These are phyloP conservation scores for Salix brachista DNA, from an alignment of 345 rosid species.

Conservation along the genomic window DNA sequence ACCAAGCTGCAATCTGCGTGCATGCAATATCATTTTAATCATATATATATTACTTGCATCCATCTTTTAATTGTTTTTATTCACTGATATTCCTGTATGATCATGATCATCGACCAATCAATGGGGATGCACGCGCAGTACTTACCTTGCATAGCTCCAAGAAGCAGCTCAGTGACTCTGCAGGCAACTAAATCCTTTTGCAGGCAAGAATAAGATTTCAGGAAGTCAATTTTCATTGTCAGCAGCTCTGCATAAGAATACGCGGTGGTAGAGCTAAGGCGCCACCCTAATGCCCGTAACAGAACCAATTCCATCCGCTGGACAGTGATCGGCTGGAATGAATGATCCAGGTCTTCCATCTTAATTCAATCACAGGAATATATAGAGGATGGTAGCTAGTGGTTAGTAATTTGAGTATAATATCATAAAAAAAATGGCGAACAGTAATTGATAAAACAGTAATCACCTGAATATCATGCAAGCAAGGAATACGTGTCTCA, in stretches of 20 bases:
- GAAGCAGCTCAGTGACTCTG: slow-evolving; percentile 38
- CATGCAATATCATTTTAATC: too few species aligned
- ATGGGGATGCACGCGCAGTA: neutral
- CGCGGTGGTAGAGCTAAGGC: slow-evolving; percentile 44
- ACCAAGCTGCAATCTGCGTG: slow-evolving; percentile 44
- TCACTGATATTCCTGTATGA: neutral
- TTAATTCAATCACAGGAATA: slow-evolving; percentile 7
- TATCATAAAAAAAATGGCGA: too few species aligned
- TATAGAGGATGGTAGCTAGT: neutral
- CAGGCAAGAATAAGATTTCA: slow-evolving; percentile 6
- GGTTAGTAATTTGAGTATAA: neutral
- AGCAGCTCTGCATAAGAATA: slow-evolving; percentile 49
- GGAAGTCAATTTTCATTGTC: slow-evolving; percentile 12
- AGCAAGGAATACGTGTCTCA: slow-evolving; percentile 41
- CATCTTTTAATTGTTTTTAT: too few species aligned
- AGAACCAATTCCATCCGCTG: slow-evolving; percentile 60
- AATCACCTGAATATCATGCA: slow-evolving; percentile 62
- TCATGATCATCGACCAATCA: neutral
- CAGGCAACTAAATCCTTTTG: slow-evolving; percentile 28
- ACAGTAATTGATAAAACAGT: neutral
- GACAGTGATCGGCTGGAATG: slow-evolving; percentile 48
- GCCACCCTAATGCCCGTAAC: slow-evolving; percentile 55
- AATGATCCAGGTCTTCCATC: slow-evolving; percentile 57
- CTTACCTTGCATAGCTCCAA: slow-evolving; percentile 44
- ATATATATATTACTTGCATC: too few species aligned